Base-by-base conservation (phyloP, 176 grass and related monocot genomes). In the Tillandsia leiboldiana region DNA sequence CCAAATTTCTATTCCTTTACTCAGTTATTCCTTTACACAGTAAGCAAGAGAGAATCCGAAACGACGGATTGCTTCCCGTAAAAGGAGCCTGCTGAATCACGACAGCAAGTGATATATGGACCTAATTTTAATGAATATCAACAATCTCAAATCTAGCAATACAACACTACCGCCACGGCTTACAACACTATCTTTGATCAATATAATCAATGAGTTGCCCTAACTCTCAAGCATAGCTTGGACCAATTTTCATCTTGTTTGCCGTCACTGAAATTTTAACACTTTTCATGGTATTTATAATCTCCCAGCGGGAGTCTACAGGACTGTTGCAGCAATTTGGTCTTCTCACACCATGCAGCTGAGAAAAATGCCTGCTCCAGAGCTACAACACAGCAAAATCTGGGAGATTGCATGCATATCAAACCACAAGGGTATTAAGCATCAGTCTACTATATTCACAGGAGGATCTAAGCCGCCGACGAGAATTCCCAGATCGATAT, bases 401-500 rank as follows among this genome's bases (percentile, higher is more conserved):
- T 61, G 17, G 56, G 11, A 61, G 56, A 20, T 61, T 61, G 56
- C n/a, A 9, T 8, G 56, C 56, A 61, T 18, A 61, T 61, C 15
- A 20, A 61, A 61, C 8, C 68, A 28, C 57, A 53, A 20, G 53
- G 2, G 11, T 7, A 48, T 26, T 9, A 50, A 59, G 50, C 78
- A 87, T 82, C 85, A 86, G 33, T 80, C 82, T 1, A 79, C 48
- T 53, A 97, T 54, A 33, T 88, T 93, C 88, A 97, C 81, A 3
- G 94, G 93, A 71, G 89, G 78, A 52, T 90, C 87, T 9, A 99
- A 84, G 82, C 77, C 78, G 73, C 70, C 67, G 0, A 99, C 84
- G 13, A 99, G 86, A 66, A 87, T 93, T 2, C 80, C 69, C 3
- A 97, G 82, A 67, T 97, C 82, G 23, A 99, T 68, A 70, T 97